Percentiles rank a stretch among this genome's conserved stretches.
Evolutionary conservation across 73 alveolate species (phyloP).

Genomic region (Tetrahymena elliotti): DNA sequence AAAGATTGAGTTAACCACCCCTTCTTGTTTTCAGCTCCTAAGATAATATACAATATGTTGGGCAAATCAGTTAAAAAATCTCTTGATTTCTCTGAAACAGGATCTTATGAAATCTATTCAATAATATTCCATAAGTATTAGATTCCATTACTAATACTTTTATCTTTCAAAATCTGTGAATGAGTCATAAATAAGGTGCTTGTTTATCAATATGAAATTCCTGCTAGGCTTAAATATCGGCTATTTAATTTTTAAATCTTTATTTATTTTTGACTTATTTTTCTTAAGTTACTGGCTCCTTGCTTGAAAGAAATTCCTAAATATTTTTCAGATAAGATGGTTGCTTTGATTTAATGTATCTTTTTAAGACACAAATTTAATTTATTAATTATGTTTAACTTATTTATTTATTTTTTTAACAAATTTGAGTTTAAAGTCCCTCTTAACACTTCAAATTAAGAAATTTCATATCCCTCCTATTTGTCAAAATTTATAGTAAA

Average conservation of each 20-base stretch:
- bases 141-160: background rate
- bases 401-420: background rate
- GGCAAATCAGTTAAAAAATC: background rate
- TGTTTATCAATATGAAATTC: background rate
- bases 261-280: background rate
- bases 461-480: background rate
- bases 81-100: background rate
- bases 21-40: background rate
- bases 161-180: background rate
- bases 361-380: background rate
- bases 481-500: background rate
- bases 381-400: background rate
- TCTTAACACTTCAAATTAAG: background rate
- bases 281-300: background rate
- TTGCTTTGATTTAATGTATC: background rate
- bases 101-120: background rate
- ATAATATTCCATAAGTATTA: background rate
- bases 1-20: background rate
- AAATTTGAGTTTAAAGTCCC: background rate
- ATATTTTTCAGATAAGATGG: background rate
- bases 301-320: background rate
- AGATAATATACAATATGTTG: background rate
- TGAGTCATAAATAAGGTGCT: background rate
- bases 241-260: background rate
- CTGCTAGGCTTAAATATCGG: background rate